A percentile compares a stretch with the other conserved stretches of the same genome.
These are phyloP conservation scores for Fistulifera solaris DNA, from an alignment of 108 stramenopile species.

Conservation along the genomic window DNA sequence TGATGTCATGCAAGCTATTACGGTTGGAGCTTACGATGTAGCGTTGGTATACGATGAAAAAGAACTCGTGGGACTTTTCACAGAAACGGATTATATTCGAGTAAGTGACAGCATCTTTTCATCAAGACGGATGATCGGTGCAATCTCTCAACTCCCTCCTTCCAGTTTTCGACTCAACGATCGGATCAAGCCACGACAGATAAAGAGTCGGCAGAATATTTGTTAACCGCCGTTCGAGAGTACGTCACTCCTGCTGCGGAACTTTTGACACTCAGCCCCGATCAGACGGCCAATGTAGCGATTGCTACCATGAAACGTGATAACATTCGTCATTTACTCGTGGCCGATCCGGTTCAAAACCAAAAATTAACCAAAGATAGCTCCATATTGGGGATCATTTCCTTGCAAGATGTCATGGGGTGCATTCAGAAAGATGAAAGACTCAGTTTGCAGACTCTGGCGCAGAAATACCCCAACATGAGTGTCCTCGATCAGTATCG, in stretches of 20 bases:
- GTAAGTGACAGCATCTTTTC: conserved; percentile 17
- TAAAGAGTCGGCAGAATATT: conserved; percentile 56
- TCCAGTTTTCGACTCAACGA: conserved; percentile 63
- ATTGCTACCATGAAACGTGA: conserved; percentile 67
- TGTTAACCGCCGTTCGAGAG: conserved; percentile 56
- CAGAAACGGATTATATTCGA: conserved; percentile 85
- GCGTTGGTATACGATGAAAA: conserved; percentile 50
- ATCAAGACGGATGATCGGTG: neutral
- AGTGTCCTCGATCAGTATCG: conserved; percentile 64
- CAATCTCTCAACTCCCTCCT: neutral
- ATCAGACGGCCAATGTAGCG: conserved; percentile 64
- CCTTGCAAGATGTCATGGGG: conserved; percentile 75
- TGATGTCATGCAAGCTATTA: conserved; percentile 73
- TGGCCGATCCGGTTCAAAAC: conserved; percentile 33
- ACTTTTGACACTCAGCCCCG: conserved; percentile 37
- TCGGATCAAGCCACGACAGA: conserved; percentile 38
- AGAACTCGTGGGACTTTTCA: conserved; percentile 79
- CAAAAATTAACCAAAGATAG: conserved; percentile 14
- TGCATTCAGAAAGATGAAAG: conserved; percentile 75
- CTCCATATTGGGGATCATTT: conserved; percentile 54
- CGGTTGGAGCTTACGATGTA: conserved; percentile 34
- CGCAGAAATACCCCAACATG: conserved; percentile 63
- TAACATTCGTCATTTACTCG: conserved; percentile 62
- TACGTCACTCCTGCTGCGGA: conserved; percentile 57
- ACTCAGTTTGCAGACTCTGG: conserved; percentile 45